These are phyloP conservation scores for Pelargonium citronellum DNA, from an alignment of 441 rosid genomes.

Conservation along the genomic window DNA sequence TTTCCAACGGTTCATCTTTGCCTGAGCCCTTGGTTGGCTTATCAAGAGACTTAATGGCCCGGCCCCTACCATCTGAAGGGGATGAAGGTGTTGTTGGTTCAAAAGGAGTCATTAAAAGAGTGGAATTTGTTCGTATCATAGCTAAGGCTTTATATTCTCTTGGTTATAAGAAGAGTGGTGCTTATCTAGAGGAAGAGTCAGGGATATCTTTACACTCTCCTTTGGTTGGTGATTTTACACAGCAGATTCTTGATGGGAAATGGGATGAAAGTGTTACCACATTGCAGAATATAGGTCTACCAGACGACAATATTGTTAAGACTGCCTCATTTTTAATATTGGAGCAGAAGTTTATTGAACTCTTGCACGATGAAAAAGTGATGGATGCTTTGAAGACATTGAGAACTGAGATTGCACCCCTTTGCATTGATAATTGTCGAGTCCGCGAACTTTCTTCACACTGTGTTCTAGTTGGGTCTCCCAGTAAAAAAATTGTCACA, in stretches of 20 bases:
- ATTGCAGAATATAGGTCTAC: slow-evolving; percentile 35
- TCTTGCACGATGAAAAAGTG: slow-evolving; percentile 36
- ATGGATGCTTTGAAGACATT: slow-evolving; percentile 50
- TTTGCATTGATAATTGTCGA: slow-evolving; percentile 29
- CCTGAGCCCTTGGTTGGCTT: slow-evolving; percentile 33
- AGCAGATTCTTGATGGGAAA: slow-evolving; percentile 44
- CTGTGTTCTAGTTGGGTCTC: slow-evolving; percentile 25
- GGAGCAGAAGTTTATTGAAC: slow-evolving; percentile 58
- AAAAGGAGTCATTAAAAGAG: slow-evolving; percentile 48
- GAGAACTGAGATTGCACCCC: slow-evolving; percentile 56
- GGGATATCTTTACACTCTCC: slow-evolving; percentile 48
- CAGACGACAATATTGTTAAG: slow-evolving; percentile 39
- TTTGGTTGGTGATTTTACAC: slow-evolving; percentile 35
- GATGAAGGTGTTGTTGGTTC: slow-evolving; percentile 50
- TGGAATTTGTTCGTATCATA: slow-evolving; percentile 54
- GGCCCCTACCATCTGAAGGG: slow-evolving; percentile 48
- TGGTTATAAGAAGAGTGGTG: slow-evolving; percentile 52
- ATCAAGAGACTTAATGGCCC: slow-evolving; percentile 50
- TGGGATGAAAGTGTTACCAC: slow-evolving; percentile 50
- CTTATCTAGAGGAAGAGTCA: slow-evolving; percentile 59
- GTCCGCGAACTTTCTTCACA: slow-evolving; percentile 41
- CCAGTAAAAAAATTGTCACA: slow-evolving; percentile 23
- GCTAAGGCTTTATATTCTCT: slow-evolving; percentile 53
- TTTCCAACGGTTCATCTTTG: slow-evolving; percentile 42
- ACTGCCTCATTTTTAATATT: slow-evolving; percentile 49